Percentiles rank a stretch among this genome's conserved stretches.
phyloP scores from a whole-genome alignment of 257 asterid species.

The Asclepias syriaca region DNA sequence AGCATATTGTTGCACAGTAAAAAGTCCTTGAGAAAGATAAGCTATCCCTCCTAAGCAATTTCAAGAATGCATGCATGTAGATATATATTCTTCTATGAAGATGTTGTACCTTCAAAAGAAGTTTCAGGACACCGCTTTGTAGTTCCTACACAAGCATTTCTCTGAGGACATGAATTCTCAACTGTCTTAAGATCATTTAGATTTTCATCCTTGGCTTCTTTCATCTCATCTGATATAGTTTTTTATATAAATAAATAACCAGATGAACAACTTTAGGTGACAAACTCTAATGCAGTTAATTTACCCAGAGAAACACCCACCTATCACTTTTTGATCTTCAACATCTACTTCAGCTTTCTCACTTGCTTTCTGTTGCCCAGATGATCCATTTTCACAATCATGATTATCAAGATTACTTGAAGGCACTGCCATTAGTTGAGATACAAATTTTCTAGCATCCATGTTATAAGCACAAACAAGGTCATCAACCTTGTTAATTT shows the following conservation, averaged over 20 bases:
- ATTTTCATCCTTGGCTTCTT: constrained; percentile 29
- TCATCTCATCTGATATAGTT: constrained; percentile 39
- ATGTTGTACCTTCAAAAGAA: constrained; percentile 44
- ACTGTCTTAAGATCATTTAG: constrained; percentile 20
- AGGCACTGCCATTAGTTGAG: constrained; percentile 55
- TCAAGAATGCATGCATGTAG: neutral
- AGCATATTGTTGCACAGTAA: neutral
- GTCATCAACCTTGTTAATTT: constrained; percentile 66
- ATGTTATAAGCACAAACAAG: constrained; percentile 63
- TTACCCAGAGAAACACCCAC: constrained; percentile 20
- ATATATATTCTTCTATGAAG: neutral
- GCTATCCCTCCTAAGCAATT: neutral
- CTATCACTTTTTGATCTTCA: constrained; percentile 34
- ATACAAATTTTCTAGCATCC: constrained; percentile 73
- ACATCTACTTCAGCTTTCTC: constrained; percentile 20
- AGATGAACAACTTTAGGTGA: constrained; percentile 4
- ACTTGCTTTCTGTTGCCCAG: constrained; percentile 28
- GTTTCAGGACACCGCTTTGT: constrained; percentile 55
- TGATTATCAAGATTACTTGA: constrained; percentile 36
- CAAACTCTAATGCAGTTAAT: constrained; percentile 2
- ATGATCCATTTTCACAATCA: constrained; percentile 19
- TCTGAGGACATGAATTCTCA: constrained; percentile 27
- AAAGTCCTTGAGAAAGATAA: neutral
- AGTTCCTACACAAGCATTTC: constrained; percentile 27
- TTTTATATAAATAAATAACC: constrained; percentile 16